phyloP scores from a whole-genome alignment of 2,329 filamentous ascomycete species.

The Nakataea oryzae region DNA sequence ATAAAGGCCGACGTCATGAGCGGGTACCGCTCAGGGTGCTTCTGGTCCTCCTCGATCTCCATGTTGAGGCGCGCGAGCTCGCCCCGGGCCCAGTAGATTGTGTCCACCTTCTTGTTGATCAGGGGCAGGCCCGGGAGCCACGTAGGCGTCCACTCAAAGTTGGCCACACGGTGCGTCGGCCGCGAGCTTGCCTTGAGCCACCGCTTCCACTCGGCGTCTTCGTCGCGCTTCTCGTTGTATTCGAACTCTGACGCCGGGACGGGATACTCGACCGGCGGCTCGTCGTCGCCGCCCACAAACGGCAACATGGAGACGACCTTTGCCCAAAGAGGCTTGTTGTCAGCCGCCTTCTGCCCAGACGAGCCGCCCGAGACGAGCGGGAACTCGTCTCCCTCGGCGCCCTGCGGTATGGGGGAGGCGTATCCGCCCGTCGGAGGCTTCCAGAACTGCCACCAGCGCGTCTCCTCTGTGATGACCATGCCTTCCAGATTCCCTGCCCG shows the following conservation, averaged over 20 bases:
- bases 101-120: conserved; percentile 84
- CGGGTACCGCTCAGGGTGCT: conserved; percentile 74
- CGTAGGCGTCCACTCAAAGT: conserved; percentile 37
- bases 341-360: conserved; percentile 13
- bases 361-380: conserved; percentile 18
- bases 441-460: conserved; percentile 54
- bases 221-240: conserved; percentile 47
- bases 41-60: conserved; percentile 86
- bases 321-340: conserved; percentile 38
- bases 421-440: conserved; percentile 51
- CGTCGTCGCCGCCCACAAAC: conserved; percentile 32
- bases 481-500: conserved; percentile 36
- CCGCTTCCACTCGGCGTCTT: conserved; percentile 65
- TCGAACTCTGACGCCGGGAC: conserved; percentile 46
- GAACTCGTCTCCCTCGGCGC: conserved; percentile 32
- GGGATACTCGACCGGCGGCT: conserved; percentile 45
- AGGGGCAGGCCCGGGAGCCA: conserved; percentile 76
- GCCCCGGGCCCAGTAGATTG: conserved; percentile 81
- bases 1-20: conserved; percentile 96
- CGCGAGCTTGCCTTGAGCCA: conserved; percentile 75
- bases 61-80: conserved; percentile 80
- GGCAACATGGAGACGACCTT: conserved; percentile 38
- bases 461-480: conserved; percentile 33
- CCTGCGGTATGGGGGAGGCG: conserved; percentile 50
- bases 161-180: conserved; percentile 70